Base-by-base conservation (phyloP, 108 stramenopile species). In the Cyclotella cryptica region DNA sequence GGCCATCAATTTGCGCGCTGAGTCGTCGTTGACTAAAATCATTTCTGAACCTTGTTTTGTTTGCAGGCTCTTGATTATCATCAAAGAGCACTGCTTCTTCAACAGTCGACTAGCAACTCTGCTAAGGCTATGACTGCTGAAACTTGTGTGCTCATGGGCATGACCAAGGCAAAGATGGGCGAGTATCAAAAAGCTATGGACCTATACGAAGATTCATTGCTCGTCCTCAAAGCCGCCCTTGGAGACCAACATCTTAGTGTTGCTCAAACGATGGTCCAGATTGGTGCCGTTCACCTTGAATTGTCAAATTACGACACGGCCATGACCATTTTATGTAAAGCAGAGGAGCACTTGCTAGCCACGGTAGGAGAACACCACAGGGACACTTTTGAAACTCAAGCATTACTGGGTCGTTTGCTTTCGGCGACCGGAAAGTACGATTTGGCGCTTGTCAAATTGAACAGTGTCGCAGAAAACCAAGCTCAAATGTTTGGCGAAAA, bases 51-150 rank as follows among this genome's bases (percentile, higher is more conserved):
- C 27, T 29, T 1, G 15, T 13, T 81, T 13, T 87, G 67, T 62
- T 69, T 78, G 39, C 77, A 92, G 82, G 91, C 91, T 10, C 78
- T 92, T 53, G 89, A 90, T 68, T 90, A 92, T 65, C 88, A 92
- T 59, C 85, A 90, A 63, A 72, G 77, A 43, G 88, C 89, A 12
- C 74, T 90, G 35, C 77, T 73, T 4, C 78, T 88, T 41, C 89
- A 92, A 74, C 78, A 79, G 70, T 82, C 85, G 19, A 54, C 78
- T 27, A 88, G 88, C 14, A 86, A 85, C 45, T 83, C 40, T 55
- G 74, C 74, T 77, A 72, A 86, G 82, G 64, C 84, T 75, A 52
- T 85, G 89, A 75, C 80, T 82, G 89, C 91, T 10, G 88, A 88
- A 80, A 87, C 87, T 13, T 75, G 77, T 29, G 89, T 92, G 10